Base-by-base conservation (phyloP, 1,284 basidiomycete species). In the Boletus smithii region DNA sequence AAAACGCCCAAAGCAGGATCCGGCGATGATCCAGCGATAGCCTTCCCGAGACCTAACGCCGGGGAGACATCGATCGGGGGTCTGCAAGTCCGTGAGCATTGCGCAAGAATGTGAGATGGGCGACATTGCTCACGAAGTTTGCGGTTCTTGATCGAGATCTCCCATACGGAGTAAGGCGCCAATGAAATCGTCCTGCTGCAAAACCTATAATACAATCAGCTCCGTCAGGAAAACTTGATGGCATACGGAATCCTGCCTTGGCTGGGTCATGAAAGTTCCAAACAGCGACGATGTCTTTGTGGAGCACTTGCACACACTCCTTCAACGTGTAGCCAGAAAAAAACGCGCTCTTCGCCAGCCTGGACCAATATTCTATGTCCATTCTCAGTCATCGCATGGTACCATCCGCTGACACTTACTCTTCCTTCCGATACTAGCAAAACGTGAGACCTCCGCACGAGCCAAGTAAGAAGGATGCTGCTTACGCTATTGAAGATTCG, bases 211-310 rank as follows among this genome's bases (percentile, higher is more conserved):
- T 3, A 34, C 17, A 9, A 23, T 44, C n/a, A n/a, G n/a, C n/a
- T n/a, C n/a, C 10, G 8, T 9, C 20, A 14, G 2, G 17, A 22
- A 0, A 4, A 20, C 6, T 4, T 14, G 20, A 14, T 23, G 8
- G 17, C 13, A 22, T 13, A 29, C n/a, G 9, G 3, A n/a, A 11
- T 8, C n/a, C n/a, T n/a, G n/a, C n/a, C 67, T 6, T 53, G 6
- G 47, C 20, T 1, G 58, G 59, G 46, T 67, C 67, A 20, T 52
- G 22, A 16, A 67, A 58, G 42, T 68, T 65, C 65, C 65, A 67
- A 10, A 61, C 51, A 5, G 44, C 29, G 16, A 60, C 42, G 14
- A 66, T 56, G n/a, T 67, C 67, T 3, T 41, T 20, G n/a, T 52
- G 62, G 18, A 67, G 51, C 3, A 55, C 46, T 11, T 52, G 13